These are phyloP conservation scores for Linum tenue DNA, from an alignment of 345 rosid genomes.

Conservation along the genomic window DNA sequence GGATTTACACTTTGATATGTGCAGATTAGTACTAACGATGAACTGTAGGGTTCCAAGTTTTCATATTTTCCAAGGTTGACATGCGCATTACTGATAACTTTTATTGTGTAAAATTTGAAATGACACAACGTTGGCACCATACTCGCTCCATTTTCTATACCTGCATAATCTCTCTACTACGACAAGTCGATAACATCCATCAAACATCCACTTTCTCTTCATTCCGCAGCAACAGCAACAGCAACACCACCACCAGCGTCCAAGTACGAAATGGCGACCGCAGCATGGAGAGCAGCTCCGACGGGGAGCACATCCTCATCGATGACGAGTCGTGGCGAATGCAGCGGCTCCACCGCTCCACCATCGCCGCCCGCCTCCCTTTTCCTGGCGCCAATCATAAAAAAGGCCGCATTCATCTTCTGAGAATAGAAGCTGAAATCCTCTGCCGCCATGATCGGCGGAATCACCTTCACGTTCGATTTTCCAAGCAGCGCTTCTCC, in stretches of 20 bases:
- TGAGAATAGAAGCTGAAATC: constrained; percentile 65
- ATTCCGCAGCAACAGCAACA: too few species aligned
- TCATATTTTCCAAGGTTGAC: too few species aligned
- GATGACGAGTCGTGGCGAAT: constrained; percentile 48
- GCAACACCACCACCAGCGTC: constrained; percentile 6
- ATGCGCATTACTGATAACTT: too few species aligned
- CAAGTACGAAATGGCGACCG: constrained; percentile 50
- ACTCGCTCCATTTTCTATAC: too few species aligned
- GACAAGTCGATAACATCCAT: too few species aligned
- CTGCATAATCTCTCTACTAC: too few species aligned
- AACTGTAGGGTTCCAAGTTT: too few species aligned
- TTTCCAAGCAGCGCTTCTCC: constrained; percentile 47
- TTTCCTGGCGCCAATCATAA: constrained; percentile 43
- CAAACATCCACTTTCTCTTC: too few species aligned
- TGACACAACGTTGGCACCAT: too few species aligned
- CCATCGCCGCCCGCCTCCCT: constrained; percentile 30
- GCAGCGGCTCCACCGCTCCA: constrained; percentile 39
- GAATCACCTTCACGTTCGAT: constrained; percentile 38
- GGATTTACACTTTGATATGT: too few species aligned
- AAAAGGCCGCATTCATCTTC: constrained; percentile 47
- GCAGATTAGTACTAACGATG: too few species aligned
- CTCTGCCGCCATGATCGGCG: constrained; percentile 53
- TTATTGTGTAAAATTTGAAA: too few species aligned
- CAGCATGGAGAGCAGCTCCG: constrained; percentile 63
- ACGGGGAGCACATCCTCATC: constrained; percentile 57